These are phyloP conservation scores for Lycium ferocissimum DNA, from an alignment of 257 asterid genomes.

Conservation along the genomic window DNA sequence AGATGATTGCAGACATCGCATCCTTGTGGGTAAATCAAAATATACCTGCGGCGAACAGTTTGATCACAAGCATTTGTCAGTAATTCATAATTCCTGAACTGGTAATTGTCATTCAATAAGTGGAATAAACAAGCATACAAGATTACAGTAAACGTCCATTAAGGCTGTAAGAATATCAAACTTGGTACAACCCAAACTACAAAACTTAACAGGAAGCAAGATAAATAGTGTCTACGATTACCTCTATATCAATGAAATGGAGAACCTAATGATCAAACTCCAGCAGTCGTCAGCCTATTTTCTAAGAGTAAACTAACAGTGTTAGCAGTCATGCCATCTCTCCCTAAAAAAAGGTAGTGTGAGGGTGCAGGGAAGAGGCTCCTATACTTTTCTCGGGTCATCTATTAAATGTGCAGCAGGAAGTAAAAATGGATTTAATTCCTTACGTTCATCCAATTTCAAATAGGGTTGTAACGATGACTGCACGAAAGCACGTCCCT, in stretches of 20 bases:
- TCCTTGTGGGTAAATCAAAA: constrained; percentile 93
- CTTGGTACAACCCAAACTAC: constrained; percentile 9
- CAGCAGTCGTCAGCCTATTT: constrained; percentile 2
- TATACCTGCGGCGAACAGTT: constrained; percentile 70
- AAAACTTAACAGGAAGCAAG: constrained; percentile 1
- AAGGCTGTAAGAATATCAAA: background rate
- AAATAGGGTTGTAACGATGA: constrained; percentile 5
- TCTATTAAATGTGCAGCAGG: background rate
- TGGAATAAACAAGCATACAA: constrained; percentile 18
- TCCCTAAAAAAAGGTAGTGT: background rate
- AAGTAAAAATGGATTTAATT: constrained; percentile 9
- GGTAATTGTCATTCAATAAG: background rate
- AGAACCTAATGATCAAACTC: constrained; percentile 8
- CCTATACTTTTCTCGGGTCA: background rate
- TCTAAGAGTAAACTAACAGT: constrained; percentile 20
- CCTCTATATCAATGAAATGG: constrained; percentile 6
- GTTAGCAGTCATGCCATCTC: background rate
- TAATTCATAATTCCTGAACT: background rate
- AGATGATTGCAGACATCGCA: constrained; percentile 96
- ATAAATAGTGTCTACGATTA: background rate
- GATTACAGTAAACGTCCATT: background rate
- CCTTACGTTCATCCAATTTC: background rate
- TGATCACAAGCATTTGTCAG: constrained; percentile 31
- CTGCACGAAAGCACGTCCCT: background rate
- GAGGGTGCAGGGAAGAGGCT: background rate